Evolutionary conservation across 176 grass and related monocot genomes (phyloP).

Genomic region (Carex cristatella): DNA sequence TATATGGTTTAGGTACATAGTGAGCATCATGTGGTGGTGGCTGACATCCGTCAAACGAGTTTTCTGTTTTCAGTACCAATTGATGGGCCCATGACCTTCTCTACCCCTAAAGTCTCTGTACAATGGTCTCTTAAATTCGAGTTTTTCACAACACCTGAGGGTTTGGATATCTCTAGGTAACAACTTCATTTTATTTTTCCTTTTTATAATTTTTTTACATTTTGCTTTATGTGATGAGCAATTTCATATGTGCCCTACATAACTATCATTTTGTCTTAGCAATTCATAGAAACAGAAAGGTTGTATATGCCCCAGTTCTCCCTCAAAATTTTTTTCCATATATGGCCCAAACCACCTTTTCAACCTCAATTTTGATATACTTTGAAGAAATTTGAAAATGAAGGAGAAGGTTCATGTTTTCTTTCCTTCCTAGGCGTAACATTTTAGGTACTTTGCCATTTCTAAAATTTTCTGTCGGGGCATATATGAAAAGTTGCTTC

Average conservation of each 20-base stretch:
- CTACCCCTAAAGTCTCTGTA: constrained; percentile 77
- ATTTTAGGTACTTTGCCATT: not conserved
- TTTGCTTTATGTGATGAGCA: not conserved
- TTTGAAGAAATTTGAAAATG: not conserved
- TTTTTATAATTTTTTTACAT: not conserved
- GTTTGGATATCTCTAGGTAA: constrained; percentile 68
- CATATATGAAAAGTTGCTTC: not conserved
- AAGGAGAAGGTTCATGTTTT: not conserved
- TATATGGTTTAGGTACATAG: constrained; percentile 58
- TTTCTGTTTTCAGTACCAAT: constrained; percentile 95
- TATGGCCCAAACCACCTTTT: not conserved
- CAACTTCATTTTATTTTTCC: not conserved
- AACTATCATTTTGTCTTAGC: not conserved
- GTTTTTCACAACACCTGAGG: constrained; percentile 81
- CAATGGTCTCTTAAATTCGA: constrained; percentile 92
- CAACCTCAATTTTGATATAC: not conserved
- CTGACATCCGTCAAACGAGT: constrained; percentile 83
- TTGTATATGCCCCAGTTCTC: not conserved
- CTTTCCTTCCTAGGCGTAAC: not conserved
- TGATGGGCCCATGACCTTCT: constrained; percentile 90
- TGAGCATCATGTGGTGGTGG: constrained; percentile 91
- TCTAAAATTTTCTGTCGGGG: not conserved
- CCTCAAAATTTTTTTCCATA: not conserved
- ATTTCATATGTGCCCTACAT: not conserved
- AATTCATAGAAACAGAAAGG: not conserved